phyloP scores from a whole-genome alignment of 495 filamentous ascomycete species.

The Cenococcum geophilum region DNA sequence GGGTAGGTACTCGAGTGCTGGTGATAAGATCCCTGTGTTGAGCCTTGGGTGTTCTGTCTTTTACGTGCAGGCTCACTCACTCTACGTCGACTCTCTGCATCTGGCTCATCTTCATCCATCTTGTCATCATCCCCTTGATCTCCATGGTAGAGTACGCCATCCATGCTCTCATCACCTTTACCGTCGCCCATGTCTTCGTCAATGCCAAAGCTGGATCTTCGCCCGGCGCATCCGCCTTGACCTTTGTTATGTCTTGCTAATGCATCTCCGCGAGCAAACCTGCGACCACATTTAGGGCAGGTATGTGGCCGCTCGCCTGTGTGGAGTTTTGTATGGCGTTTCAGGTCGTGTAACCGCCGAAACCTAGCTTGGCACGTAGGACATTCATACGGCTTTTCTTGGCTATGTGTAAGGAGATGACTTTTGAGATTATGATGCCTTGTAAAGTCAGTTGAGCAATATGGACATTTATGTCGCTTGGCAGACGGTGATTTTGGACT shows the following conservation, averaged over 20 bases:
- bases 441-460: constrained; percentile 94
- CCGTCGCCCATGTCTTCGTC: constrained; percentile 67
- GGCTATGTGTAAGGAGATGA: constrained; percentile 94
- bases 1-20: constrained; percentile 71
- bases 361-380: constrained; percentile 85
- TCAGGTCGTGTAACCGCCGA: constrained; percentile 87
- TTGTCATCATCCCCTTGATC: constrained; percentile 28
- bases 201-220: constrained; percentile 73
- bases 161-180: constrained; percentile 66
- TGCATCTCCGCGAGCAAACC: constrained; percentile 93
- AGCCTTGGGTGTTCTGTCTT: constrained; percentile 51
- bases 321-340: constrained; percentile 92
- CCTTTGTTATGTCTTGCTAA: constrained; percentile 93
- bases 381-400: constrained; percentile 95
- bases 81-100: constrained; percentile 47
- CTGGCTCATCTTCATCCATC: constrained; percentile 12
- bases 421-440: constrained; percentile 99
- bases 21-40: constrained; percentile 46
- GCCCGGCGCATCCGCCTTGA: constrained; percentile 88
- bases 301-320: constrained; percentile 94
- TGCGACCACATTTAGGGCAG: constrained; percentile 86
- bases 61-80: constrained; percentile 59
- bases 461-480: constrained; percentile 93
- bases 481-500: constrained; percentile 64
- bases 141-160: constrained; percentile 60